Percentiles rank a stretch among this genome's conserved stretches.
Conservation (phyloP, 2,329 filamentous ascomycete genomes). For the Claviceps maximensis region DNA sequence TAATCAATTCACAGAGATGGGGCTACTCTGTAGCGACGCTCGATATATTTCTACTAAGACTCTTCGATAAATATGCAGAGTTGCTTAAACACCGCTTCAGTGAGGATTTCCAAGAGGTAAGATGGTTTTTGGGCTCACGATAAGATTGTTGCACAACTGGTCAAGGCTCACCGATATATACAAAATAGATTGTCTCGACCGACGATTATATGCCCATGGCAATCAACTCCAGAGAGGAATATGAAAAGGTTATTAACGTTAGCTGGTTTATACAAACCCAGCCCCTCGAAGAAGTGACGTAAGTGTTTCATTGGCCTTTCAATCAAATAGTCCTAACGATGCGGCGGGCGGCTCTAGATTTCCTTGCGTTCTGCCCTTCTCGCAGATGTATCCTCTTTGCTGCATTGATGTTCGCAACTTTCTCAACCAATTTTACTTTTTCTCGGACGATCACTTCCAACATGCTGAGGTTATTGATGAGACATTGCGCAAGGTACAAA, state of each 20-base stretch:
- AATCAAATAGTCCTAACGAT: conserved; percentile 1
- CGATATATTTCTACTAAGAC: conserved; percentile 69
- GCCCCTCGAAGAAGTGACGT: conserved; percentile 60
- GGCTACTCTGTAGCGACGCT: conserved; percentile 72
- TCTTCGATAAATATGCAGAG: conserved; percentile 91
- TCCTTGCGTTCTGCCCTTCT: conserved; percentile 92
- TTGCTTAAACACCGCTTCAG: conserved; percentile 84
- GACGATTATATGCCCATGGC: conserved; percentile 99
- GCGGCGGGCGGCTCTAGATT: conserved; percentile 41
- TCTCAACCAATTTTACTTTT: conserved; percentile 95
- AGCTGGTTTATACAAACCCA: conserved; percentile 92
- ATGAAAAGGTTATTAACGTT: conserved; percentile 88
- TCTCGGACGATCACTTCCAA: conserved; percentile 90
- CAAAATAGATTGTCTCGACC: conserved; percentile 56
- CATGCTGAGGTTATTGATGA: conserved; percentile 84
- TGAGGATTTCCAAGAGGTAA: conserved; percentile 84
- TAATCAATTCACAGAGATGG: conserved; percentile 74
- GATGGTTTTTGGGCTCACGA: conserved; percentile 4
- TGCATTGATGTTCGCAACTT: conserved; percentile 98
- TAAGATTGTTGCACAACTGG: neutral
- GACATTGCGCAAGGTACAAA: conserved; percentile 59
- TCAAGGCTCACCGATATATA: neutral
- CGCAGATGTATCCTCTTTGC: conserved; percentile 96
- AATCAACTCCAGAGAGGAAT: conserved; percentile 79
- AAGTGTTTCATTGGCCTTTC: conserved; percentile 19